Base-by-base conservation (phyloP, 2,329 filamentous ascomycete species). In the Colletotrichum sidae region DNA sequence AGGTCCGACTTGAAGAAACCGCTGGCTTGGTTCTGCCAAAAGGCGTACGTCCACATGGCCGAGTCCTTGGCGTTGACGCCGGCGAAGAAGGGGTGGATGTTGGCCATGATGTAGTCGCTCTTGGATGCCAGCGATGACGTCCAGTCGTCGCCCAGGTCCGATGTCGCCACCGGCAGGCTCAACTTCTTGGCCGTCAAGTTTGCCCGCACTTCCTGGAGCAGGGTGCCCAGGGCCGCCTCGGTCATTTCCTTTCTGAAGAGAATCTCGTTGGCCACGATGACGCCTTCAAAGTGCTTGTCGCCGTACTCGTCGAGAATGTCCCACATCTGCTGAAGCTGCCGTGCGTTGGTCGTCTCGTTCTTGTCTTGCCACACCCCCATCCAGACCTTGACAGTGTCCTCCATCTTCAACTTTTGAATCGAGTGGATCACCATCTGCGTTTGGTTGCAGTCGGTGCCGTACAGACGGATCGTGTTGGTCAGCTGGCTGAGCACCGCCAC, bases 371-470 rank as follows among this genome's bases (percentile, higher is more conserved):
- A 97, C 4, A 98, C 94, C 13, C 95, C 95, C 49, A 98, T 83
- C 95, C 95, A 98, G 68, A 98, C 83, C 77, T 96, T 97, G 81
- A 97, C 88, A 2, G 82, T 82, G 61, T 87, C 84, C 59, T 91
- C 85, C 71, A 97, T 80, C 56, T 90, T 84, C 11, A 98, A 84
- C 55, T 85, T 85, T 62, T 92, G 84, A 71, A 98, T 90, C 17
- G 94, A 90, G 72, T 96, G 90, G 8, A 98, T 82, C 1, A 96
- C 88, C 92, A 98, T 96, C 77, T 97, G 88, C 0, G 95, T 98
- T 79, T 98, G 95, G 78, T 97, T 97, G 84, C 95, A 98, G 80
- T 98, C 95, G 11, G 93, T 98, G 54, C 95, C 95, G 76, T 98
- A 98, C 1, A 97, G 84, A 8, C 95, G 90, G 52, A 98, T 87